Conservation (phyloP, 306 rosid genomes). For the Quercus dentata region DNA sequence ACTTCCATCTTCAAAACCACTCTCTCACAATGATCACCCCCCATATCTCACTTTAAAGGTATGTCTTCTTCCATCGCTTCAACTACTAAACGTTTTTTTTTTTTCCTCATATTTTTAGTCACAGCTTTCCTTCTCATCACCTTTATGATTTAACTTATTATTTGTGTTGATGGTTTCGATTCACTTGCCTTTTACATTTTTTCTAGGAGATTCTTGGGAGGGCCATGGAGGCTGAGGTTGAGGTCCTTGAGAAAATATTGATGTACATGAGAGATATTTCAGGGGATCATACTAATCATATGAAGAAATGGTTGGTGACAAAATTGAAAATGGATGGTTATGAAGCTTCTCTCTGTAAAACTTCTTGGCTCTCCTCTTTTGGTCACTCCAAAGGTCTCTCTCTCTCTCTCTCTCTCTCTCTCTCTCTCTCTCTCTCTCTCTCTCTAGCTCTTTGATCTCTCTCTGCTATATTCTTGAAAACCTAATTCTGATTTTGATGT, state of each 20-base stretch:
- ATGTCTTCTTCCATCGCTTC: too few relatives aligned
- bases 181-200: background rate
- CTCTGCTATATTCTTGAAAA: background rate
- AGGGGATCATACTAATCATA: background rate
- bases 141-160: too few relatives aligned
- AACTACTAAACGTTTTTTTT: background rate
- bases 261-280: slow-evolving; percentile 11
- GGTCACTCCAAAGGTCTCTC: slow-evolving; percentile 17
- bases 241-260: slow-evolving; percentile 29
- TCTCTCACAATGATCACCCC: slow-evolving; percentile 6
- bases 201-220: slow-evolving; percentile 26
- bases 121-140: too few relatives aligned
- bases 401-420: too few relatives aligned
- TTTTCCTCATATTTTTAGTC: background rate
- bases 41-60: slow-evolving; percentile 26
- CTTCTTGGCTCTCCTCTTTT: slow-evolving; percentile 32
- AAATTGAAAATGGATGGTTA: slow-evolving; percentile 39
- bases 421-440: background rate
- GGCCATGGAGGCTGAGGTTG: slow-evolving; percentile 22
- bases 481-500: background rate
- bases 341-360: slow-evolving; percentile 44
- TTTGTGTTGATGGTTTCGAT: background rate
- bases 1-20: slow-evolving; percentile 3
- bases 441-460: background rate
- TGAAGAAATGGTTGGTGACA: slow-evolving; percentile 30